phyloP scores from a whole-genome alignment of 768 basidiomycete genomes.

The Termitomyces titanicus region DNA sequence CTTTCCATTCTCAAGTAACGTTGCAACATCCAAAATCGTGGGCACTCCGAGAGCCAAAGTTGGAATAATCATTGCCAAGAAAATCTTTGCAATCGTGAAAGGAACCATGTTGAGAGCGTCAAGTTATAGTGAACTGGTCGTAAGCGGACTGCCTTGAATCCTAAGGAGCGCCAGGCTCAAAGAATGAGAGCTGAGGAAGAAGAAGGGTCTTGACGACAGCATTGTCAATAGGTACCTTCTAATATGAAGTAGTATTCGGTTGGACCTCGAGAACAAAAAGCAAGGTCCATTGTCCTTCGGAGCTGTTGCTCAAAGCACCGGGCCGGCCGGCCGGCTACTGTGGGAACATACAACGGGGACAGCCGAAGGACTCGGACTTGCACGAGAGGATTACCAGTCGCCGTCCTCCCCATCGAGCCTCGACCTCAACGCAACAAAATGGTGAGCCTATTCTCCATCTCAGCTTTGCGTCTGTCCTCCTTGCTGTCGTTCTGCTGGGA shows the following conservation, averaged over 20 bases:
- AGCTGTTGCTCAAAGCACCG: no score
- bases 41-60: constrained; percentile 25
- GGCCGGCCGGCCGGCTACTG: constrained; percentile 11
- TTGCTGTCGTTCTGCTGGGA: constrained; percentile 6
- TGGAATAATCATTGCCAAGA: constrained; percentile 15
- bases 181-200: not conserved
- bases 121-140: constrained; percentile 11
- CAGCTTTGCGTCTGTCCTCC: not conserved
- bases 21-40: constrained; percentile 15
- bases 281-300: constrained; percentile 13
- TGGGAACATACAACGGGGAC: constrained; percentile 24
- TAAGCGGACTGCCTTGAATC: not conserved
- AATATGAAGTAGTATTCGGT: no score
- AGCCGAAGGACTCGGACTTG: constrained; percentile 22
- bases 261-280: constrained; percentile 9
- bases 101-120: constrained; percentile 11
- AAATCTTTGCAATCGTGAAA: constrained; percentile 6
- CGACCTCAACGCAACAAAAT: constrained; percentile 37
- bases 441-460: constrained; percentile 28
- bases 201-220: constrained; percentile 2
- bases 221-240: constrained; percentile 1
- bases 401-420: constrained; percentile 33
- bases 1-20: constrained; percentile 45
- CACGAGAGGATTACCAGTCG: constrained; percentile 25
- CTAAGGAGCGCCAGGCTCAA: constrained; percentile 32